These are phyloP conservation scores for Draba incana DNA, from an alignment of 345 rosid species.

Conservation along the genomic window DNA sequence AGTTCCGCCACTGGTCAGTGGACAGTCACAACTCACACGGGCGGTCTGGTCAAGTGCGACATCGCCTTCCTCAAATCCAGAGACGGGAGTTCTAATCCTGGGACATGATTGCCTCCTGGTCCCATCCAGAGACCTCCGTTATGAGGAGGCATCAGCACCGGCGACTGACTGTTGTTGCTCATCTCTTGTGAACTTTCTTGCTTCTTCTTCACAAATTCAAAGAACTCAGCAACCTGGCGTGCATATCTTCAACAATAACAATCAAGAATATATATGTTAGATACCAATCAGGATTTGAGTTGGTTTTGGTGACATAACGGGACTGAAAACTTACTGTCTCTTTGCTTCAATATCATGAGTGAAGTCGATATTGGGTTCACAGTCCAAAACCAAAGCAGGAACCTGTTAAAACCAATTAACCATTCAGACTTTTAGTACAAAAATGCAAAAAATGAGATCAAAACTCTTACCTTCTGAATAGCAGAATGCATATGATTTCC, in stretches of 20 bases:
- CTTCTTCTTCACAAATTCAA: slow-evolving; percentile 86
- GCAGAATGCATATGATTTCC: slow-evolving; percentile 97
- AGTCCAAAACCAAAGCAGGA: slow-evolving; percentile 95
- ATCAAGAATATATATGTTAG: slow-evolving; percentile 14
- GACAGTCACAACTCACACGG: slow-evolving; percentile 44
- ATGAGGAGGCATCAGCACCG: slow-evolving; percentile 56
- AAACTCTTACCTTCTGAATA: slow-evolving; percentile 74
- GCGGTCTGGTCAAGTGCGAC: slow-evolving; percentile 56
- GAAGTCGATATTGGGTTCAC: slow-evolving; percentile 96
- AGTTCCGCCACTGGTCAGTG: too few species aligned
- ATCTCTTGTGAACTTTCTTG: slow-evolving; percentile 52
- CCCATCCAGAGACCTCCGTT: slow-evolving; percentile 73
- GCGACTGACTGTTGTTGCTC: slow-evolving; percentile 41
- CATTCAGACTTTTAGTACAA: neutral
- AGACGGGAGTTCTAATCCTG: slow-evolving; percentile 58
- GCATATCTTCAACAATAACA: slow-evolving; percentile 66
- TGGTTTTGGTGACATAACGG: slow-evolving; percentile 1
- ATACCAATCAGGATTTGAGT: neutral
- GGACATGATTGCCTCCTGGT: slow-evolving; percentile 62
- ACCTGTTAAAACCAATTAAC: slow-evolving; percentile 55
- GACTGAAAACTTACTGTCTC: slow-evolving; percentile 64
- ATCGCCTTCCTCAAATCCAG: slow-evolving; percentile 66
- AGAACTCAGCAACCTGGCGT: slow-evolving; percentile 90
- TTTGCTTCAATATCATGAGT: slow-evolving; percentile 79
- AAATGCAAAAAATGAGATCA: neutral